Conservation (phyloP, 1,284 basidiomycete genomes). For the Schizophyllum amplum region DNA sequence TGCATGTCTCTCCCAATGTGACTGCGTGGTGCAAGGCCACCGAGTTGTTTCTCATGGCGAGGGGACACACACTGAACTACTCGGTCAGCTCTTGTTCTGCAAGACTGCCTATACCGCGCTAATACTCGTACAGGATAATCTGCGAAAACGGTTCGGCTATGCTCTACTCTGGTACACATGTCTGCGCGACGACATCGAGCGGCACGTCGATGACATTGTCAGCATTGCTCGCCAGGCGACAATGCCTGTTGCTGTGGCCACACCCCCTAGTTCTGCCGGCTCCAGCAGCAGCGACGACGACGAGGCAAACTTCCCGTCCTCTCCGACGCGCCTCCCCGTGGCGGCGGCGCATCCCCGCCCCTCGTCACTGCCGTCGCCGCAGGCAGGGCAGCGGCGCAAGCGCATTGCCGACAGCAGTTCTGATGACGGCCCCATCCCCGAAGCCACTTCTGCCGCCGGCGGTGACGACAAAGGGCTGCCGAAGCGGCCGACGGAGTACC, state of each 20-base stretch:
- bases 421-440: background rate
- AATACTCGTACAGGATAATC: background rate
- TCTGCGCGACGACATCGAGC: background rate
- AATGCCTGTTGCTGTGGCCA: background rate
- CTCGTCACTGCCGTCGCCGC: too few relatives aligned
- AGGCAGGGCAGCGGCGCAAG: too few relatives aligned
- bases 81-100: background rate
- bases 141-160: background rate
- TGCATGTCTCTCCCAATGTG: slow-evolving; percentile 1
- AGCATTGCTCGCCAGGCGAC: background rate
- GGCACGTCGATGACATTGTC: background rate
- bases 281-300: background rate
- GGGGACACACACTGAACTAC: background rate
- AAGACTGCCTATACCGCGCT: background rate
- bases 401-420: background rate
- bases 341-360: too few relatives aligned
- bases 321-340: too few relatives aligned
- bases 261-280: background rate
- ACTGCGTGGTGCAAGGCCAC: background rate
- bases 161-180: background rate
- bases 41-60: background rate
- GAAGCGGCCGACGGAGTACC: slow-evolving; percentile 1
- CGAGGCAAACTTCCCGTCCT: too few relatives aligned
- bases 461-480: background rate
- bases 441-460: background rate